Percentiles rank a stretch among this genome's conserved stretches.
phyloP scores from a whole-genome alignment of 805 yeast species.

The Saturnispora sekii region DNA sequence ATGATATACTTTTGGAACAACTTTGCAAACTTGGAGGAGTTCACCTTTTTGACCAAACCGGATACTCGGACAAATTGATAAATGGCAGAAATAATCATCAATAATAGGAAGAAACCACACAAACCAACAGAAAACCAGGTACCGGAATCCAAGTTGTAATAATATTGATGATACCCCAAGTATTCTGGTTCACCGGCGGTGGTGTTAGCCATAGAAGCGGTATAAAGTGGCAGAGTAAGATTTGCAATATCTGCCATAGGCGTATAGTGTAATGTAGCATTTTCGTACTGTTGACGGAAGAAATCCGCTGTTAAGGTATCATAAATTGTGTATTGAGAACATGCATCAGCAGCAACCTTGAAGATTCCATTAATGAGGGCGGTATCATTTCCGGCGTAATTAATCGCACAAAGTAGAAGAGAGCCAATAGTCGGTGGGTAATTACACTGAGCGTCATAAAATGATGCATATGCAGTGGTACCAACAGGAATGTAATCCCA shows the following conservation, averaged over 20 bases:
- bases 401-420: slow-evolving; percentile 10
- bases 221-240: too few relatives aligned
- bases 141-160: slow-evolving; percentile 16
- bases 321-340: too few relatives aligned
- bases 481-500: slow-evolving; percentile 10
- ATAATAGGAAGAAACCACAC: slow-evolving; percentile 30
- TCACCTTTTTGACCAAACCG: slow-evolving; percentile 22
- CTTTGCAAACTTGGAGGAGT: slow-evolving; percentile 18
- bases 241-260: too few relatives aligned
- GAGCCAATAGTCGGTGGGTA: slow-evolving; percentile 16
- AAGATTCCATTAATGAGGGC: too few relatives aligned
- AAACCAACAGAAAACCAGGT: slow-evolving; percentile 29
- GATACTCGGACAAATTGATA: slow-evolving; percentile 25
- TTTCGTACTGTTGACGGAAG: too few relatives aligned
- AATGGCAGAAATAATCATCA: slow-evolving; percentile 29
- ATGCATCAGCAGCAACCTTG: too few relatives aligned
- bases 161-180: too few relatives aligned
- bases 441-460: slow-evolving; percentile 7
- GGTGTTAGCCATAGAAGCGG: too few relatives aligned
- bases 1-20: slow-evolving; percentile 27
- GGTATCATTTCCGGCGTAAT: too few relatives aligned
- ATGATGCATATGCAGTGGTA: slow-evolving; percentile 1
- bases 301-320: too few relatives aligned
- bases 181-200: too few relatives aligned
- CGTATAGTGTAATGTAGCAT: too few relatives aligned